Conservation (phyloP, 176 grass and related monocot species). For the Oryza brachyantha region DNA sequence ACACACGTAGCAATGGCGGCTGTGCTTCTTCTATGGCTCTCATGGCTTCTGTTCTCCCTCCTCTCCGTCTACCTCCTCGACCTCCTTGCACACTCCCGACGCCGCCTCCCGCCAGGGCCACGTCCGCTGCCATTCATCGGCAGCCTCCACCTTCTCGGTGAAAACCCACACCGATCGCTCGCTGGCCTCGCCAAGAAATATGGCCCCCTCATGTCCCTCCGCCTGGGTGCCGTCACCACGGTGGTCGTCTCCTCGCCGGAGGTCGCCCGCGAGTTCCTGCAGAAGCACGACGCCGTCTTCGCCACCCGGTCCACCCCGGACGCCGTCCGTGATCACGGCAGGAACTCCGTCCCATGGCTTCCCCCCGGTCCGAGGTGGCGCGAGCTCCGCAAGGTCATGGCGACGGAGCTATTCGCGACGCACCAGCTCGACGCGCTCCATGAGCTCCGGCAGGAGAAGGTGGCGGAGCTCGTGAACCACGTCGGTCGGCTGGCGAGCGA, state of each 20-base stretch:
- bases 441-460: background rate
- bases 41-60: constrained; percentile 19
- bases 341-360: background rate
- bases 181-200: constrained; percentile 19
- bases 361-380: background rate
- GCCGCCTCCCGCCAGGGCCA: constrained; percentile 15
- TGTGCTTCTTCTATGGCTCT: background rate
- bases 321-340: background rate
- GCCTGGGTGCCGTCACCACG: constrained; percentile 31
- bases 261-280: constrained; percentile 28
- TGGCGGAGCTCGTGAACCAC: constrained; percentile 12
- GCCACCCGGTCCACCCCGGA: background rate
- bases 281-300: constrained; percentile 35
- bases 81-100: background rate
- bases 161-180: constrained; percentile 30
- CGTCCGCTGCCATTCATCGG: constrained; percentile 26
- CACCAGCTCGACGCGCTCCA: constrained; percentile 18
- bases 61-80: background rate
- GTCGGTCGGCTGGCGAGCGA: background rate
- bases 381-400: constrained; percentile 20
- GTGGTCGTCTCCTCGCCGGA: constrained; percentile 20
- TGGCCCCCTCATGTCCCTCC: constrained; percentile 34
- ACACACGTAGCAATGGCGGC: background rate
- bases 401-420: constrained; percentile 29
- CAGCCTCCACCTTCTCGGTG: constrained; percentile 23